Base-by-base conservation (phyloP, 352 stramenopile species). In the Phytophthora cryptogea region DNA sequence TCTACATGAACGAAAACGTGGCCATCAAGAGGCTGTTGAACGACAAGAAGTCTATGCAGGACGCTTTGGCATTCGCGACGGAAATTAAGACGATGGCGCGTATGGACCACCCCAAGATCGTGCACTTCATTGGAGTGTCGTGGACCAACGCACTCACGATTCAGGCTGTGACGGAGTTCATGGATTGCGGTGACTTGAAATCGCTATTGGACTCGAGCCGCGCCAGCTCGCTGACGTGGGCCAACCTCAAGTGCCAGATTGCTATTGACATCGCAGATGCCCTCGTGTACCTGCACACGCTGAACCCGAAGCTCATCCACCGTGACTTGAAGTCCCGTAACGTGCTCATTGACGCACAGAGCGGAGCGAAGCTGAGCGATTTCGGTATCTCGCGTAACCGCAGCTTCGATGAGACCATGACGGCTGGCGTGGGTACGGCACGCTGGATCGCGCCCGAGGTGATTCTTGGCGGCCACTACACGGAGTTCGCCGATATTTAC, bases 261-360 rank as follows among this genome's bases (percentile, higher is more conserved):
- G 83, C 81, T 4, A 80, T 89, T 52, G 77, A 91, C 52, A 63
- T 93, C 2, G 67, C 80, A 10, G 78, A 90, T 37, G 80, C 72
- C 17, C 68, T 93, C 27, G 81, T 86, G 53, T 89, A 89, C 57
- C 51, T 93, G 52, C 83, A 93, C 69, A 78, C 78, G 32, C 46
- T 88, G 13, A 83, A 84, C 54, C 72, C 78, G 20, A 86, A 86
- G 59, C 56, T 88, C 4, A 86, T 87, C 30, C 76, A 89, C 51
- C 77, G 81, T 33, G 78, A 90, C 50, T 66, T 90, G 27, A 88
- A 87, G 64, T 87, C 79, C 23, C 76, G 78, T 26, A 91, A 89
- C 53, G 68, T 91, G 17, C 57, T 89, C 28, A 81, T 91, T 17
- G 78, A 89, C 46, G 63, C 75, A 8, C 63, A 83, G 47, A 76